Evolutionary conservation across 805 yeast species (phyloP), one percentile per base, ranked within the genome.

Genomic region (Saccharomyces paradoxus): DNA sequence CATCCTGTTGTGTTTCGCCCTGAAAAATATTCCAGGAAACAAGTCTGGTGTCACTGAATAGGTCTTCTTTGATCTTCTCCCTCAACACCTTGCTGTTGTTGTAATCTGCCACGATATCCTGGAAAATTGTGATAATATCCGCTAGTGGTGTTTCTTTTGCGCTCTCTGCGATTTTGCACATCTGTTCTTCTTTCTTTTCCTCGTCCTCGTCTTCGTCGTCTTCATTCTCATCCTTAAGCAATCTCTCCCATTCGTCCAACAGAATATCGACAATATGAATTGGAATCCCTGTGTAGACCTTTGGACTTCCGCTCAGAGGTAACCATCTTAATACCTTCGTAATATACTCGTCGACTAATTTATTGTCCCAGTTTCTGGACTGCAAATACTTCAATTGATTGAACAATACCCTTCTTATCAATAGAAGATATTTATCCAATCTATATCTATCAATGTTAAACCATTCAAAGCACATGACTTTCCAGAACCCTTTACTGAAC

Each of bases 241-340:
- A 80, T 58, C 78, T 78, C 64, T 87, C 96, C 56, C 92, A 71
- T 71, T 92, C 99, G 61, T 90, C 97, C 41, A 87, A 69, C 66
- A 81, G 83, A 6, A 94, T 82, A 71, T 94, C 98, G 56, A 87
- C 77, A 46, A 92, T 70, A 73, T 92, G 99, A 67, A 87, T 81
- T 17, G 96, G 84, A 52, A 94, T 77, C 26, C 94, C 94, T 60
- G 79, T 80, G 48, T 95, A 85, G 26, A 83, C 74, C 58, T 79
- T 77, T 41, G 71, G 68, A 58, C 81, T 83, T 5, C 84, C 86
- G 58, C 84, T 79, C 50, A 85, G 72, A 41, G 85, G 82, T 30
- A 75, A 68, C 53, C 71, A 67, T 50, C 63, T 68, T 56, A 76
- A 61, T 17, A 81, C 73, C 31, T 77, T 76, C 1, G 66, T 63